These are phyloP conservation scores for Sonneratia alba DNA, from an alignment of 345 rosid genomes.

Conservation along the genomic window DNA sequence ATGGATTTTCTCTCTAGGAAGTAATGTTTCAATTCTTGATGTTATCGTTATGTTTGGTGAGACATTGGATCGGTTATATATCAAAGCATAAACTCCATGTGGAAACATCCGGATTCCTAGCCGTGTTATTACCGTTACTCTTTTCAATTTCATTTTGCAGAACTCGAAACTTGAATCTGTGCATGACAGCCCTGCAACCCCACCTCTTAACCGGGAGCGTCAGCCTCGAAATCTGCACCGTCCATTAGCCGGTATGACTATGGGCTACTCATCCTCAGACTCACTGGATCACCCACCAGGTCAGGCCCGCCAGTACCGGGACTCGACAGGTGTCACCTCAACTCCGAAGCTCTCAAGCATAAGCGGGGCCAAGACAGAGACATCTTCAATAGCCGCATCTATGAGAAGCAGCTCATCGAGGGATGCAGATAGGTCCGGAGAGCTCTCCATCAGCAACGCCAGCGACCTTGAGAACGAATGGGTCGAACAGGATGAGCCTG, in stretches of 20 bases:
- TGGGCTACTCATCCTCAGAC: conserved; percentile 78
- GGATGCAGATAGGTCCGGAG: conserved; percentile 82
- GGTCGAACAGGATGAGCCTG: conserved; percentile 97
- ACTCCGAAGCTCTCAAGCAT: conserved; percentile 94
- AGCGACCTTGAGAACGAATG: conserved; percentile 84
- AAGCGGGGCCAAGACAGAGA: conserved; percentile 84
- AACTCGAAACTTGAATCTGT: conserved; percentile 65
- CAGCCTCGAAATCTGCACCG: conserved; percentile 70
- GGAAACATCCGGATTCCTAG: not conserved
- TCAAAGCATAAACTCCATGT: too few species aligned
- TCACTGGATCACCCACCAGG: conserved; percentile 56
- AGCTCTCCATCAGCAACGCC: conserved; percentile 77
- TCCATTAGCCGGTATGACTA: conserved; percentile 34
- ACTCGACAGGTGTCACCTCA: conserved; percentile 59
- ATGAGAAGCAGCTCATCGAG: conserved; percentile 87
- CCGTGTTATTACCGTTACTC: not conserved
- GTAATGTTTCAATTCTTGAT: too few species aligned
- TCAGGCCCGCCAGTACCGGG: conserved; percentile 52
- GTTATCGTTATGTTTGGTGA: too few species aligned
- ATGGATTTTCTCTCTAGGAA: too few species aligned
- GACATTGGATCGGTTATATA: too few species aligned
- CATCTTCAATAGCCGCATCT: conserved; percentile 81
- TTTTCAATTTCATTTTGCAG: conserved; percentile 18
- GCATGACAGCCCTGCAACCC: conserved; percentile 78
- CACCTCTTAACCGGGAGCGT: conserved; percentile 63